phyloP scores from a whole-genome alignment of 768 basidiomycete species.

The Terana coerulea region DNA sequence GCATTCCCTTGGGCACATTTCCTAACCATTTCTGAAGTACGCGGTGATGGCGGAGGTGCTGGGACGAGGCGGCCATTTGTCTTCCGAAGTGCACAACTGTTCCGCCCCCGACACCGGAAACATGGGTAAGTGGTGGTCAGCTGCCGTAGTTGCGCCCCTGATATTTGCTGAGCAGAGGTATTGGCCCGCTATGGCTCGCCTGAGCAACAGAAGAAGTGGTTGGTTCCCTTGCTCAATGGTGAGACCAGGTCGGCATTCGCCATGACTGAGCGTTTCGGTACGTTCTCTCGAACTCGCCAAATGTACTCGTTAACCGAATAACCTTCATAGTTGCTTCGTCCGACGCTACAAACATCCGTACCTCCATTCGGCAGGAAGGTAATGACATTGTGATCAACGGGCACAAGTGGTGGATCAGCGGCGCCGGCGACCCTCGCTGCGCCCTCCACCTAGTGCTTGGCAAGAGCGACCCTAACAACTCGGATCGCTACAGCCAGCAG shows the following conservation, averaged over 20 bases:
- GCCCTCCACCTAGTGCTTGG: conserved; percentile 92
- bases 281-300: background rate
- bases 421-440: conserved; percentile 90
- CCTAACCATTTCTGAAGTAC: conserved; percentile 50
- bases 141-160: background rate
- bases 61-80: conserved; percentile 78
- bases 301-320: conserved; percentile 9
- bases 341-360: conserved; percentile 93
- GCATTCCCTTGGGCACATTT: background rate
- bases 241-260: conserved; percentile 93
- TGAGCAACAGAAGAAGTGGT: conserved; percentile 89
- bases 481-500: conserved; percentile 76
- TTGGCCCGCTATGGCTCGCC: conserved; percentile 90
- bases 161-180: conserved; percentile 62
- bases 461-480: conserved; percentile 85
- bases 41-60: conserved; percentile 97
- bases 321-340: conserved; percentile 72
- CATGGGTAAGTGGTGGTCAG: conserved; percentile 65
- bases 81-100: conserved; percentile 88
- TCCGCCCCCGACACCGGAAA: conserved; percentile 97
- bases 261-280: conserved; percentile 95
- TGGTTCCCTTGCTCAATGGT: conserved; percentile 82
- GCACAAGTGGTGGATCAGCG: conserved; percentile 99
- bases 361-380: conserved; percentile 79
- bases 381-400: conserved; percentile 91